Evolutionary conservation across 345 rosid genomes (phyloP).

Genomic region (Noccaea caerulescens): DNA sequence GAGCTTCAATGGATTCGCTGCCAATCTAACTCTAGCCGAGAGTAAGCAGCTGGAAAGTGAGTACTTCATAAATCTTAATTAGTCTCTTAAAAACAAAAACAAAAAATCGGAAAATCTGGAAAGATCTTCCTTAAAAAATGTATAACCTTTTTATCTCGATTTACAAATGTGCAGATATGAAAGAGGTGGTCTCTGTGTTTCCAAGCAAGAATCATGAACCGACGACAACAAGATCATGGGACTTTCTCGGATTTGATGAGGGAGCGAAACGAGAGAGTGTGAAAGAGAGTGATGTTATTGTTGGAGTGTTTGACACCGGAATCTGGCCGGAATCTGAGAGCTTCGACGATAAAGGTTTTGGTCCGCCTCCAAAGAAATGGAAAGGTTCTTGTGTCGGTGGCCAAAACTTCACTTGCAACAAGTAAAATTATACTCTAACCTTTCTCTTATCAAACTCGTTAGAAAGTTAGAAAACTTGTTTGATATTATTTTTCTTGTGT

Average conservation of each 20-base stretch:
- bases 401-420: slow-evolving; percentile 57
- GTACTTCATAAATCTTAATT: slow-evolving; percentile 3
- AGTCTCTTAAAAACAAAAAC: neutral
- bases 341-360: slow-evolving; percentile 54
- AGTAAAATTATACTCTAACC: slow-evolving; percentile 37
- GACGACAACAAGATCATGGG: slow-evolving; percentile 51
- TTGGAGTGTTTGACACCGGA: slow-evolving; percentile 55
- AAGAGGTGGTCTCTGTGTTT: slow-evolving; percentile 43
- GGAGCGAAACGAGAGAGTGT: slow-evolving; percentile 10
- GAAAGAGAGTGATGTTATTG: slow-evolving; percentile 43
- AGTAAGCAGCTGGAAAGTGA: slow-evolving; percentile 44
- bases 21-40: slow-evolving; percentile 49
- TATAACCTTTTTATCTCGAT: neutral
- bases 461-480: neutral
- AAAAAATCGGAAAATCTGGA: neutral
- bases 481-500: slow-evolving; percentile 15
- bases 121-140: neutral
- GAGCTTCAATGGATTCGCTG: slow-evolving; percentile 65
- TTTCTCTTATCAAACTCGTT: neutral
- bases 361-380: slow-evolving; percentile 59
- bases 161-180: slow-evolving; percentile 31
- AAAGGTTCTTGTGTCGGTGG: slow-evolving; percentile 54
- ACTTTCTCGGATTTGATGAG: slow-evolving; percentile 41
- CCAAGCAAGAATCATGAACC: slow-evolving; percentile 25
- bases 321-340: slow-evolving; percentile 60